phyloP scores from a whole-genome alignment of 768 basidiomycete species.

The Russula earlei region DNA sequence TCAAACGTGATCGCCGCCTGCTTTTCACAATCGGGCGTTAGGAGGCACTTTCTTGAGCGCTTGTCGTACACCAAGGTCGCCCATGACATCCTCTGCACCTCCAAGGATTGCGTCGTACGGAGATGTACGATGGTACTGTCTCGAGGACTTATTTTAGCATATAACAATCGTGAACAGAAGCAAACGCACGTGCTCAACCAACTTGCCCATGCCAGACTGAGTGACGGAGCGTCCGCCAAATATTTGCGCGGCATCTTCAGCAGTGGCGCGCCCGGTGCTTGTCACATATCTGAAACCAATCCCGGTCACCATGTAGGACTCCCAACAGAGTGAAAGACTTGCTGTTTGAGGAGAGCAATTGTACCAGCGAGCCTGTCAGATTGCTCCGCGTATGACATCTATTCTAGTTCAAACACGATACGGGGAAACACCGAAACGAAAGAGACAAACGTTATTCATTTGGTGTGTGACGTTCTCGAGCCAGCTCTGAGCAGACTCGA shows the following conservation, averaged over 20 bases:
- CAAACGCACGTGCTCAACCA: slow-evolving; percentile 59
- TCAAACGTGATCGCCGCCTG: background rate
- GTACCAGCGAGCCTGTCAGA: slow-evolving; percentile 80
- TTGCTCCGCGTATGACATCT: slow-evolving; percentile 85
- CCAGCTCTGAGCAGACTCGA: slow-evolving; percentile 83
- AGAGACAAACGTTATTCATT: slow-evolving; percentile 66
- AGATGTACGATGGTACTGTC: slow-evolving; percentile 71
- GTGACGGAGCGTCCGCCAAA: slow-evolving; percentile 90
- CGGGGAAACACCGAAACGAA: background rate
- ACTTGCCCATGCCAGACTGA: slow-evolving; percentile 75
- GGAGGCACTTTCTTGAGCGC: slow-evolving; percentile 63
- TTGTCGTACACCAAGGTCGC: slow-evolving; percentile 65
- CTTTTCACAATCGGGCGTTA: slow-evolving; percentile 32
- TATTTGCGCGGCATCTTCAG: slow-evolving; percentile 70
- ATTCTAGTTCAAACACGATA: slow-evolving; percentile 18
- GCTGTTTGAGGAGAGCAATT: slow-evolving; percentile 87
- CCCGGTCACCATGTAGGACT: slow-evolving; percentile 7
- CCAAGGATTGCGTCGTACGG: slow-evolving; percentile 80
- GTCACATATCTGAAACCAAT: slow-evolving; percentile 50
- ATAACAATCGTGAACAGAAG: background rate
- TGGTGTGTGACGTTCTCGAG: slow-evolving; percentile 84
- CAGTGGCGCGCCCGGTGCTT: slow-evolving; percentile 53
- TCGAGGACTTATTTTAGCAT: background rate
- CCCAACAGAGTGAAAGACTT: slow-evolving; percentile 22
- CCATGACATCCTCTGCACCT: slow-evolving; percentile 67